phyloP scores from a whole-genome alignment of 768 basidiomycete species.

The Pluteus cervinus region DNA sequence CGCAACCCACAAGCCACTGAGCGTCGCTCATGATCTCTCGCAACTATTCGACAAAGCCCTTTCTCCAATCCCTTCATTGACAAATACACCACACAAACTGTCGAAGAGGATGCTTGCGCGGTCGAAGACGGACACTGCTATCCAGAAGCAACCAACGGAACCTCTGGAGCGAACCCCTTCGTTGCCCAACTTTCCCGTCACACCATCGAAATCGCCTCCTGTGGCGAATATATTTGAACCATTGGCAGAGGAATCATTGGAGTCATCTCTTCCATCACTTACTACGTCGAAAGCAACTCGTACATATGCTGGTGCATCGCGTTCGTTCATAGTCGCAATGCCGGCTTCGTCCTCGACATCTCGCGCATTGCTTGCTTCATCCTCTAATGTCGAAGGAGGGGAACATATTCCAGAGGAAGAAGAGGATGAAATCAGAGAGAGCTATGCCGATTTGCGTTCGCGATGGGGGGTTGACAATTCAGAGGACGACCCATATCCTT shows the following conservation, averaged over 20 bases:
- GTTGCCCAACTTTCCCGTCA: conserved; percentile 27
- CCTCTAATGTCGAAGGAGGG: no score
- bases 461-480: conserved; percentile 80
- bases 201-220: no score
- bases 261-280: conserved; percentile 18
- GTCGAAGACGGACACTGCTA: conserved; percentile 62
- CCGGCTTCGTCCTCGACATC: conserved; percentile 29
- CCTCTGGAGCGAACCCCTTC: conserved; percentile 31
- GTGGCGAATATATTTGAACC: no score
- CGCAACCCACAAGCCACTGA: conserved; percentile 12
- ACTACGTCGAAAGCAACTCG: conserved; percentile 35
- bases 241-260: no score
- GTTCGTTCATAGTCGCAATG: conserved; percentile 72
- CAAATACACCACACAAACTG: conserved; percentile 35
- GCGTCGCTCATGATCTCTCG: conserved; percentile 36
- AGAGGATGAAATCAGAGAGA: conserved; percentile 57
- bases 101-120: conserved; percentile 71
- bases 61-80: conserved; percentile 19
- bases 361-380: no score
- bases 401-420: no score
- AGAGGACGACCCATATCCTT: conserved; percentile 58
- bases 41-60: conserved; percentile 38
- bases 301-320: conserved; percentile 72
- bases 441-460: conserved; percentile 66
- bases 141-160: no score